Conservation (phyloP, 1,139 yeast species). For the Zygosaccharomyces sapae region DNA sequence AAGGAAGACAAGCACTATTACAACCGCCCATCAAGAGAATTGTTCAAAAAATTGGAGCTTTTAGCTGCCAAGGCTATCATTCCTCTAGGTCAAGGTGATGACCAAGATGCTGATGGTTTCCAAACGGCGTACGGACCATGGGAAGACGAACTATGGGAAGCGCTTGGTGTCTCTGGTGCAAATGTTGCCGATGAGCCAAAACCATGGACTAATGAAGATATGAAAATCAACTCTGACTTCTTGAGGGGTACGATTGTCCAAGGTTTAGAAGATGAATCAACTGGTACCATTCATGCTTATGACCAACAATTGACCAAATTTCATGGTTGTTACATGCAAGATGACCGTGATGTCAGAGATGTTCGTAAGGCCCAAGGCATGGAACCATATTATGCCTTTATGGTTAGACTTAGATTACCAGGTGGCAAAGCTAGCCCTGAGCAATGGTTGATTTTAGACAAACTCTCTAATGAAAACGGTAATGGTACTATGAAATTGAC, state of each 20-base stretch:
- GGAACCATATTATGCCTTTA: slow-evolving; percentile 93
- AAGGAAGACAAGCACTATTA: slow-evolving; percentile 91
- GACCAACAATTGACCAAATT: slow-evolving; percentile 95
- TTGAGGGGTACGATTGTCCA: slow-evolving; percentile 92
- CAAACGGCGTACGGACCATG: slow-evolving; percentile 84
- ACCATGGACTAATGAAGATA: slow-evolving; percentile 93
- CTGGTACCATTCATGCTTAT: slow-evolving; percentile 89
- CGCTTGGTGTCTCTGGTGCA: slow-evolving; percentile 79
- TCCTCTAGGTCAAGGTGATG: slow-evolving; percentile 88
- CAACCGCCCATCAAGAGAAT: slow-evolving; percentile 85
- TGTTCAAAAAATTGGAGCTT: slow-evolving; percentile 57
- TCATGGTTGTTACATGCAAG: slow-evolving; percentile 99
- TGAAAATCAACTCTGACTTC: slow-evolving; percentile 80
- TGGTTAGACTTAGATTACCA: slow-evolving; percentile 94
- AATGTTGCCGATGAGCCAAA: slow-evolving; percentile 92
- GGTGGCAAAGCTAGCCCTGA: slow-evolving; percentile 87
- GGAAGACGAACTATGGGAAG: slow-evolving; percentile 84
- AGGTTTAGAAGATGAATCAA: slow-evolving; percentile 73
- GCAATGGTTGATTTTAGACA: slow-evolving; percentile 85
- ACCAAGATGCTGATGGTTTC: slow-evolving; percentile 95
- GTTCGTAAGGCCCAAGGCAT: slow-evolving; percentile 86
- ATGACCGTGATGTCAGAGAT: slow-evolving; percentile 93
- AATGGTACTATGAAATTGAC: slow-evolving; percentile 92
- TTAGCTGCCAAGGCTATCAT: slow-evolving; percentile 71
- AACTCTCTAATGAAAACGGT: slow-evolving; percentile 77